These are phyloP conservation scores for Alternaria gansuensis DNA, from an alignment of 2,329 filamentous ascomycete species.

Conservation along the genomic window DNA sequence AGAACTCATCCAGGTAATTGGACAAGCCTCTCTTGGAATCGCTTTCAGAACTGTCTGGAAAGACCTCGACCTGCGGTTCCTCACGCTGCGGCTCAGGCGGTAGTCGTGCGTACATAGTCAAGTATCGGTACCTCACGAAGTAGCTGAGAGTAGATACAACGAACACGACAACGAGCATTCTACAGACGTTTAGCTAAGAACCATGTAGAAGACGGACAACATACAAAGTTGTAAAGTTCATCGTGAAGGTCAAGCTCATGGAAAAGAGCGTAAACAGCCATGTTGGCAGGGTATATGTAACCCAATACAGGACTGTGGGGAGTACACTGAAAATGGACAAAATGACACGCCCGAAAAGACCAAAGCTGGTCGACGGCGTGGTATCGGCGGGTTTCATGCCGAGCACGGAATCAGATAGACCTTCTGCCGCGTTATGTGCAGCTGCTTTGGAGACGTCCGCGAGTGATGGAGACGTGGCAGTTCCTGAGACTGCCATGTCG, in stretches of 20 bases:
- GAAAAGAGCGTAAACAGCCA: constrained; percentile 90
- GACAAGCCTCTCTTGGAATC: constrained; percentile 88
- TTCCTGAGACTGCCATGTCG: constrained; percentile 40
- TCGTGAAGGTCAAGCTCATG: constrained; percentile 93
- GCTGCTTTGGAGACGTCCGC: constrained; percentile 21
- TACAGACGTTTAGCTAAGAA: constrained; percentile 40
- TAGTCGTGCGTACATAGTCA: constrained; percentile 95
- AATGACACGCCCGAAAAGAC: constrained; percentile 60
- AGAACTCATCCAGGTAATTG: constrained; percentile 97
- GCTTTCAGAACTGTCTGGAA: constrained; percentile 89
- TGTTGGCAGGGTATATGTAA: constrained; percentile 85
- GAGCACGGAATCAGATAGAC: constrained; percentile 31
- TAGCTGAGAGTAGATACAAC: constrained; percentile 88
- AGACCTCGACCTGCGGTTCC: constrained; percentile 93
- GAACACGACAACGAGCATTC: constrained; percentile 72
- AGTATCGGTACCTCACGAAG: constrained; percentile 92
- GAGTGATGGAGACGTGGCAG: constrained; percentile 29
- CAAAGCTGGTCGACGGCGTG: constrained; percentile 48
- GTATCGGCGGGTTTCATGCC: constrained; percentile 35
- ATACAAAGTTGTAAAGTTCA: constrained; percentile 97
- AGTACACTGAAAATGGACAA: constrained; percentile 62
- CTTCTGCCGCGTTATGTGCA: constrained; percentile 30
- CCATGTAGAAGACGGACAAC: constrained; percentile 39
- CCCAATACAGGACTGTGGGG: constrained; percentile 74
- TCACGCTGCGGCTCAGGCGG: constrained; percentile 95